Conservation (phyloP, 495 filamentous ascomycete genomes). For the Penicillium daleae region DNA sequence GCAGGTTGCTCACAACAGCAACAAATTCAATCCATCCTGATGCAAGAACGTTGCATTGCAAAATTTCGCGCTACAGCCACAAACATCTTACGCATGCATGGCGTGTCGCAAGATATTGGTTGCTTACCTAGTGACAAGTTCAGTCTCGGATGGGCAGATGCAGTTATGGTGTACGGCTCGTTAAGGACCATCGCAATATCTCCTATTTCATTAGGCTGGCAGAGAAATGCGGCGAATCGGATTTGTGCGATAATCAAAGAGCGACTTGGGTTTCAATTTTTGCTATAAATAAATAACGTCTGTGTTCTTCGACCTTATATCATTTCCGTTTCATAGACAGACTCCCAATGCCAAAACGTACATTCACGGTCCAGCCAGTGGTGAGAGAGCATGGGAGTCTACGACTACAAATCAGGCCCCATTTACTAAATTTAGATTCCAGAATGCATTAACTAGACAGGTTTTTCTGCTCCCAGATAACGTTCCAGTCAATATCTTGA, state of each 20-base stretch:
- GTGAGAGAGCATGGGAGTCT: no score
- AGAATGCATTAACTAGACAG: no score
- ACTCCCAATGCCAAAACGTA: no score
- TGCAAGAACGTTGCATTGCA: constrained; percentile 16
- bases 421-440: no score
- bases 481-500: no score
- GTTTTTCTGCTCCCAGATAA: no score
- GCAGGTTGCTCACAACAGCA: constrained; percentile 11
- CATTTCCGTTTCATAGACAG: constrained; percentile 4
- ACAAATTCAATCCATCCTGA: constrained; percentile 13
- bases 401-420: no score
- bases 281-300: constrained; percentile 10
- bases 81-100: constrained; percentile 14
- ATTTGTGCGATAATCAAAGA: constrained; percentile 14
- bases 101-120: constrained; percentile 10
- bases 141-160: constrained; percentile 18
- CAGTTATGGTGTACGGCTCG: constrained; percentile 19
- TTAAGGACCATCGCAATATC: constrained; percentile 16
- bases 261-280: constrained; percentile 18
- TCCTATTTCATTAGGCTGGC: constrained; percentile 18
- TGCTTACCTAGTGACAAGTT: constrained; percentile 8
- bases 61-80: constrained; percentile 18
- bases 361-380: no score
- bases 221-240: constrained; percentile 14
- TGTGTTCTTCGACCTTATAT: constrained; percentile 6